phyloP scores from a whole-genome alignment of 208 protist genomes.

The Wallacemonas collosoma region DNA sequence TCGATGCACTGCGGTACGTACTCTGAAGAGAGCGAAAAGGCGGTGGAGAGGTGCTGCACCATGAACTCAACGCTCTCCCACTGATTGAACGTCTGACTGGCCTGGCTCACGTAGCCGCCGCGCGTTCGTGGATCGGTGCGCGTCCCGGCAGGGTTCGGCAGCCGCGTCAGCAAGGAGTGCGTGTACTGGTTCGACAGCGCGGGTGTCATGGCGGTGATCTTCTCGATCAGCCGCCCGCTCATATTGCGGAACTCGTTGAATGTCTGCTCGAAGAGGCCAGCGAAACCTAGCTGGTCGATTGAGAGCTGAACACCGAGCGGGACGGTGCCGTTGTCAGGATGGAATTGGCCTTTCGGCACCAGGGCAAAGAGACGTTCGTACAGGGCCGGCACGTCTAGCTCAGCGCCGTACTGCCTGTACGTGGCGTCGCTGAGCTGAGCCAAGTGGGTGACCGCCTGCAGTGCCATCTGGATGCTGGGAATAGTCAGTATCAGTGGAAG shows the following conservation, averaged over 20 bases:
- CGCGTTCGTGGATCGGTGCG: constrained; percentile 55
- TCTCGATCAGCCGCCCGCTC: constrained; percentile 39
- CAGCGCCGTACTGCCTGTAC: constrained; percentile 23
- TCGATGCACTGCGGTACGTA: constrained; percentile 48
- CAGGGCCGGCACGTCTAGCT: constrained; percentile 34
- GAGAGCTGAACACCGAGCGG: constrained; percentile 46
- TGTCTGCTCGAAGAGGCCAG: constrained; percentile 47
- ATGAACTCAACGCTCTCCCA: constrained; percentile 83
- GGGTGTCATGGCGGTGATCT: constrained; percentile 45
- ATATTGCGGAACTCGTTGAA: constrained; percentile 68
- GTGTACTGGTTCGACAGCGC: constrained; percentile 59
- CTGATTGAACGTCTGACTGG: constrained; percentile 55
- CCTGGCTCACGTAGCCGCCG: constrained; percentile 72
- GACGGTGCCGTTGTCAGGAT: constrained; percentile 46
- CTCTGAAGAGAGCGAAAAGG: constrained; percentile 54
- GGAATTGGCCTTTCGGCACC: constrained; percentile 66
- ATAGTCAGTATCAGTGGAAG: constrained; percentile 47
- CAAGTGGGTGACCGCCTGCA: constrained; percentile 40
- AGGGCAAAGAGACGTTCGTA: constrained; percentile 40
- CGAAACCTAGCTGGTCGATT: constrained; percentile 64
- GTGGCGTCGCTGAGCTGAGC: constrained; percentile 36
- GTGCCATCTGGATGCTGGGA: constrained; percentile 77
- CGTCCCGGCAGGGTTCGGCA: constrained; percentile 56
- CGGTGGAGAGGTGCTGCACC: constrained; percentile 57
- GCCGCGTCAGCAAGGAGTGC: constrained; percentile 31